Base-by-base conservation (phyloP, 768 basidiomycete genomes). In the Boletus eberwhitei region DNA sequence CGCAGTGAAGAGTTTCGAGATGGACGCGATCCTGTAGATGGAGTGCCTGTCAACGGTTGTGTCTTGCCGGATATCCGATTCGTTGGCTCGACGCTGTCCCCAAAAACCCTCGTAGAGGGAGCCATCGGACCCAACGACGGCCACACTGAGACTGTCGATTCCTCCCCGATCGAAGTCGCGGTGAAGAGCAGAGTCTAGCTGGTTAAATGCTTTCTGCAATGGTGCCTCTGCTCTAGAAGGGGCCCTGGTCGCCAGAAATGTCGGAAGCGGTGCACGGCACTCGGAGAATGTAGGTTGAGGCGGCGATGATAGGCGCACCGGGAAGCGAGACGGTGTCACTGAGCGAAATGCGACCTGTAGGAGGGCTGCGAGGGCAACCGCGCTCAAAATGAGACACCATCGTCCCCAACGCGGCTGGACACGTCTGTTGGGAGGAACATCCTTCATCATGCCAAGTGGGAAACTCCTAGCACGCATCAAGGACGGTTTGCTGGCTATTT, bases 81-180 rank as follows among this genome's bases (percentile, higher is more conserved):
- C 79, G 53, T 82, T 81, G 32, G 77, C 79, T 46, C 71, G 65
- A 35, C 71, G 66, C 7, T 59, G 59, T 16, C 82, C 81, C 59
- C 74, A 79, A 35, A 76, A 75, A 12, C 64, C 62, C 54, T 80
- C 75, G 53, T 75, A 83, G 14, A 83, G 48, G 0, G 75, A 57
- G 5, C 80, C 81, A 8, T 67, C 62, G 16, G 79, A 70, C 0
- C 66, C 78, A 24, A 84, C 77, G 4, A 84, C 66, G 5, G 78
- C 79, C 24, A 83, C 62, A 1, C 77, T 74, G 22, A 84, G 68
- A 52, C 78, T 78, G 60, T 84, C 80, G 6, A 83, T 76, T 43
- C 75, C 73, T 5, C 63, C 63, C 54, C 64, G 32, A 11, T 67
- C 58, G 3, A 68, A 68, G 5, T 63, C 66, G 21, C 24, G 44